A percentile compares a stretch with the other conserved stretches of the same genome.
Evolutionary conservation across 345 rosid species (phyloP).

Genomic region (Ceriops decandra): DNA sequence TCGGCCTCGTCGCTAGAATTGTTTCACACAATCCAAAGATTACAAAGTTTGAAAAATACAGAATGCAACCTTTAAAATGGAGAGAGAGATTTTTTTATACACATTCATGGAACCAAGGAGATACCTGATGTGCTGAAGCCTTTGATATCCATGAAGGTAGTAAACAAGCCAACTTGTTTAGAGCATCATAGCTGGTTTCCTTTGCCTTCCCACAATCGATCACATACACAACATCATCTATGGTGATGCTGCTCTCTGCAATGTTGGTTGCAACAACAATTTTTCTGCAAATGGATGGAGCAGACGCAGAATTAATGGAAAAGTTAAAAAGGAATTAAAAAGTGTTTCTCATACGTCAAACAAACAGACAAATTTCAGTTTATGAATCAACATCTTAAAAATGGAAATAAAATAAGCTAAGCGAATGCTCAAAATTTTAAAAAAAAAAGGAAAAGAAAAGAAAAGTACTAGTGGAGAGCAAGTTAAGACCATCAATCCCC

Average conservation of each 20-base stretch:
- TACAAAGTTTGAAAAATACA: background rate
- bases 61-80: conserved; percentile 8
- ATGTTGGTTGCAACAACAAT: conserved; percentile 91
- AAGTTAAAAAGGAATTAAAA: background rate
- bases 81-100: background rate
- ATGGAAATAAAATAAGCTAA: too few relatives aligned
- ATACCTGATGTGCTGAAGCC: conserved; percentile 95
- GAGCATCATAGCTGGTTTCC: conserved; percentile 97
- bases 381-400: too few relatives aligned
- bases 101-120: conserved; percentile 10
- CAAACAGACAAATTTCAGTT: background rate
- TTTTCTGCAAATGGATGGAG: conserved; percentile 51
- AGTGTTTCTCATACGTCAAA: background rate
- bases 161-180: conserved; percentile 91
- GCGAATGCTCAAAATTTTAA: too few relatives aligned
- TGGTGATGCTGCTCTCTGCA: conserved; percentile 96
- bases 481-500: too few relatives aligned
- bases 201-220: conserved; percentile 96
- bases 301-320: background rate
- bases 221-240: conserved; percentile 96
- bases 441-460: too few relatives aligned
- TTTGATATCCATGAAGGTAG: conserved; percentile 95
- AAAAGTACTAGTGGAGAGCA: too few relatives aligned
- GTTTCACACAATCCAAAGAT: conserved; percentile 17
- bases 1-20: conserved; percentile 83